A percentile compares a stretch with the other conserved stretches of the same genome.
Evolutionary conservation across 2,329 filamentous ascomycete genomes (phyloP).

Genomic region (Orbilia javanica): DNA sequence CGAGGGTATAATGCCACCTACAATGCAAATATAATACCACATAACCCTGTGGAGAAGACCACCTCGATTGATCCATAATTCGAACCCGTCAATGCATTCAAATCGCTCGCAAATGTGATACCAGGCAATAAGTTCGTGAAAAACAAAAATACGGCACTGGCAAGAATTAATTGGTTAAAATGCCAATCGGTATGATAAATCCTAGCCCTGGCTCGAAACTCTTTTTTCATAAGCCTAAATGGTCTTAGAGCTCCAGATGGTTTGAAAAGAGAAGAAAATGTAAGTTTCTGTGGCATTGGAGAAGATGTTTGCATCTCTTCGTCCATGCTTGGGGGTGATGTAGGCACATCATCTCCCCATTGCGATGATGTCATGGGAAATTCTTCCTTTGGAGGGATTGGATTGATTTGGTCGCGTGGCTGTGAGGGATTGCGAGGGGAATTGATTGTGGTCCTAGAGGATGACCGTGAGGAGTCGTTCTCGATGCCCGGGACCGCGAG

Average conservation of each 20-base stretch:
- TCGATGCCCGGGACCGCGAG: conserved; percentile 29
- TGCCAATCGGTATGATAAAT: conserved; percentile 63
- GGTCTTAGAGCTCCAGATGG: conserved; percentile 53
- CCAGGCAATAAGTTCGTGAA: conserved; percentile 76
- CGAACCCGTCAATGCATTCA: conserved; percentile 73
- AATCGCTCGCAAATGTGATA: conserved; percentile 76
- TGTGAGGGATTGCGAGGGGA: conserved; percentile 3
- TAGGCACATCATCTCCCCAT: conserved; percentile 47
- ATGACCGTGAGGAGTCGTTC: conserved; percentile 20
- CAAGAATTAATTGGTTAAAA: conserved; percentile 75
- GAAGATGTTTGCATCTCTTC: conserved; percentile 53
- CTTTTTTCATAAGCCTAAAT: conserved; percentile 61
- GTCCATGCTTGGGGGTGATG: conserved; percentile 35
- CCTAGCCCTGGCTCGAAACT: conserved; percentile 54
- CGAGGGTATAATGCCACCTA: conserved; percentile 63
- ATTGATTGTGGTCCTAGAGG: conserved; percentile 33
- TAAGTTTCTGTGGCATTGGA: not conserved
- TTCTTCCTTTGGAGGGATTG: conserved; percentile 31
- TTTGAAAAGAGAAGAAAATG: conserved; percentile 37
- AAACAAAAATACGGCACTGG: conserved; percentile 75
- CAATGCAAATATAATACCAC: conserved; percentile 74
- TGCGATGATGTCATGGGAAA: conserved; percentile 37
- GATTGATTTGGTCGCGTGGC: conserved; percentile 22
- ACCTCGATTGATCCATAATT: conserved; percentile 77
- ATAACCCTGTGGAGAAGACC: conserved; percentile 75